Base-by-base conservation (phyloP, 139 green algal genomes). In the Coelastrella sp. region DNA sequence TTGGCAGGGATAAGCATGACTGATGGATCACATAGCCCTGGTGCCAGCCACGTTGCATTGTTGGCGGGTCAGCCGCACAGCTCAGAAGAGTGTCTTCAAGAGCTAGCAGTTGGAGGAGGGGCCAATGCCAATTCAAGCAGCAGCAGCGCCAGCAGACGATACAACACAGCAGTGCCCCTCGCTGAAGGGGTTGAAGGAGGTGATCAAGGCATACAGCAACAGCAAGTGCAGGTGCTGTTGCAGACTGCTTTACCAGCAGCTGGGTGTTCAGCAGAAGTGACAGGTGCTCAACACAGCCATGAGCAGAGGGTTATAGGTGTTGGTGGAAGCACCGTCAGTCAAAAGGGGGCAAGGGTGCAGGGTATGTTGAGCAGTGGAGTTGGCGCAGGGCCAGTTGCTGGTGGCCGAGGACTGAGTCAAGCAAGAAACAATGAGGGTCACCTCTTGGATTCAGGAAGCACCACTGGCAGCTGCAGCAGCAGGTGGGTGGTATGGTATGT, bases 121-220 rank as follows among this genome's bases (percentile, higher is more conserved):
- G 43, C 2, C 27, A 63, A n/a, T 32, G 34, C 30, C 27, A 50
- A 41, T 32, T 30, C 4, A 15, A 48, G 79, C 79, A 77, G 81
- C 53, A 74, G 53, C 27, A 57, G 66, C 23, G 83, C 35, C 8
- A 60, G 23, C 15, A 67, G 79, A 37, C n/a, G 72, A 57, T 72
- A 27, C 21, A 21, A 38, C 8, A 67, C 41, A 23, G 83, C 60
- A 27, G 71, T 77, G 25, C 71, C 72, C 27, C 40, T 83, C 15
- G 71, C 50, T 13, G 59, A 83, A n/a, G 84, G 84, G 4, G 21
- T 57, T 13, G 67, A 83, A 41, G 53, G 68, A 57, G 68, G 8
- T 59, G 68, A 5, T 17, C 25, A 48, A 27, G 25, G 68, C 17
- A 41, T 21, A 7, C 25, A 53, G 68, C 68, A 77, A 6, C 37